phyloP scores from a whole-genome alignment of 305 asterid species.

The Euphrasia arctica region DNA sequence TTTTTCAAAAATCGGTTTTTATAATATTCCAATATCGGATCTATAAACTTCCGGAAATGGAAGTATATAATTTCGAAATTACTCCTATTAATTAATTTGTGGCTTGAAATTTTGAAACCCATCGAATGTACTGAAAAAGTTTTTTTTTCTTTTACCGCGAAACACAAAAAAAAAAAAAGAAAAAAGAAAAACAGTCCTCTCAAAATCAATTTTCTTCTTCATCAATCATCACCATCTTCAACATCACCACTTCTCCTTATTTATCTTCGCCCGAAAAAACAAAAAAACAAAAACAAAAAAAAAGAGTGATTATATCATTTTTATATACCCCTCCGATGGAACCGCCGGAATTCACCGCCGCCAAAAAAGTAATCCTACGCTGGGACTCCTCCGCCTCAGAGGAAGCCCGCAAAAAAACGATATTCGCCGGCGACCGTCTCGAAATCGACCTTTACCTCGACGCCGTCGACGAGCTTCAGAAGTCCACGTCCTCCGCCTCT shows the following conservation, averaged over 20 bases:
- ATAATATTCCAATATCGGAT: no score
- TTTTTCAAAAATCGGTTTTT: no score
- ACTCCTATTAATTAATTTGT: no score
- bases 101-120: no score
- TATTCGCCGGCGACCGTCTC: constrained; percentile 66
- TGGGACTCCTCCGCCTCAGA: constrained; percentile 86
- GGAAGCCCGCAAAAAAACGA: constrained; percentile 68
- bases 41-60: no score
- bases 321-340: constrained; percentile 41
- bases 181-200: neutral
- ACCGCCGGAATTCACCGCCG: constrained; percentile 46
- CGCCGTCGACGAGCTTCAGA: constrained; percentile 83
- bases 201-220: neutral
- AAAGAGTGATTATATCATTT: neutral
- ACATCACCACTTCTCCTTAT: neutral
- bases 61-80: no score
- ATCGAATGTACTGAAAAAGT: no score
- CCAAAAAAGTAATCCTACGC: constrained; percentile 63
- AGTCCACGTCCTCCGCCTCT: constrained; percentile 30
- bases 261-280: neutral
- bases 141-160: no score
- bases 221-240: neutral
- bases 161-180: neutral
- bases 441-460: constrained; percentile 70
- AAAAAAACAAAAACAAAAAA: neutral